Evolutionary conservation across 257 asterid species (phyloP), one percentile per base, ranked within the genome.

Genomic region (Cordia subcordata): DNA sequence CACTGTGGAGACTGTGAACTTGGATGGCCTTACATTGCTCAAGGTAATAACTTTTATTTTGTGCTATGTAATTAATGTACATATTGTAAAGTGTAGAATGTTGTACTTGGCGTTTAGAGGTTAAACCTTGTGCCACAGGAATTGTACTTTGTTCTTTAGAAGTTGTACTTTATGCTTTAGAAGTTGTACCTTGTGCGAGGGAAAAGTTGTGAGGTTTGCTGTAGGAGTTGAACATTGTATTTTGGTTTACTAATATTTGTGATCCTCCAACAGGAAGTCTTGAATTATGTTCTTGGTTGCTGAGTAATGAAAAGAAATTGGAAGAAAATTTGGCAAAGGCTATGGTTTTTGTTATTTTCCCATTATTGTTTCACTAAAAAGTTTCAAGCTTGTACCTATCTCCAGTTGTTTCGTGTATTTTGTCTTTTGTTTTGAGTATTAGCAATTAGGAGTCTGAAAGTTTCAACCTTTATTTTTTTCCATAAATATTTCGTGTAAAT

Each of bases 11-110:
- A 85, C 94, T 55, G 79, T 93, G 71, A 68, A 67, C 64, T 69
- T 86, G 55, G 87, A 81, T 67, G 99, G 86, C 22, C 58, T 82
- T 63, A 78, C 96, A 11, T 75, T 93, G 56, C 81, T 86, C 47
- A 93, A 88, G 92, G 99, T 88, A 46, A 57, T 53, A 44, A 20
- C 4, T 22, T 53, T 53, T 0, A 22, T 3, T 8, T 42, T 14
- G 3, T 10, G 47, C 15, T 42, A 2, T 42, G n/a, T n/a, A n/a
- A 11, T 3, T 42, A 42, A 42, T 42, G 47, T 42, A 42, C 47
- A 11, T 11, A 42, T 42, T 10, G 47, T 42, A 42, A 1, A 42
- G 11, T 49, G 54, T 49, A 16, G 22, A 49, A 10, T 33, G 27
- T 44, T 22, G 54, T 44, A 16, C 18, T 57, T n/a, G 47, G 21